phyloP scores from a whole-genome alignment of 2,329 filamentous ascomycete species.

The Metarhizium album region DNA sequence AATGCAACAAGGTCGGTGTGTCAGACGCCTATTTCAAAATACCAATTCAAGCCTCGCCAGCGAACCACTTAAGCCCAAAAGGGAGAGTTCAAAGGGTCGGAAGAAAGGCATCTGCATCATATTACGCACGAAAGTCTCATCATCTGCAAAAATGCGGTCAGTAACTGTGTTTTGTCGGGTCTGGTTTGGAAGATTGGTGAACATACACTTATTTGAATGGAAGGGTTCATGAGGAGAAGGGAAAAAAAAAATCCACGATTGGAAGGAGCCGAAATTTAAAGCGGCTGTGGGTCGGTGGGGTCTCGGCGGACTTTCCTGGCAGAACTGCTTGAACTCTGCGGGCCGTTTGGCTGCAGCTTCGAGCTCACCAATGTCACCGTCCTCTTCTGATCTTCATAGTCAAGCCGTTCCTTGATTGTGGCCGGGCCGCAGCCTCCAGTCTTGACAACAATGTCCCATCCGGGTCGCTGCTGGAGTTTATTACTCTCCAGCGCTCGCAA shows the following conservation, averaged over 20 bases:
- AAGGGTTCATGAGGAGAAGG: constrained; percentile 73
- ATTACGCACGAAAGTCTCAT: constrained; percentile 98
- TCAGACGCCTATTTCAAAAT: constrained; percentile 98
- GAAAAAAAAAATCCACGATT: constrained; percentile 30
- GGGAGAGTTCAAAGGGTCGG: constrained; percentile 71
- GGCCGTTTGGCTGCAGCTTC: neutral
- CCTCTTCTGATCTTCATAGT: neutral
- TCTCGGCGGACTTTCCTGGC: neutral
- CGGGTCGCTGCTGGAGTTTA: constrained; percentile 13
- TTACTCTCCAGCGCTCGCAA: constrained; percentile 10
- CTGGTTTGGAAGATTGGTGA: neutral
- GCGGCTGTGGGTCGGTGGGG: constrained; percentile 3
- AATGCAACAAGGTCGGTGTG: constrained; percentile 96
- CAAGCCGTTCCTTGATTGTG: neutral
- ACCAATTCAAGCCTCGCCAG: constrained; percentile 48
- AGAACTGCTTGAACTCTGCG: neutral
- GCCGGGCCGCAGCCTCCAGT: constrained; percentile 1
- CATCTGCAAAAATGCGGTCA: constrained; percentile 53
- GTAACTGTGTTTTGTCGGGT: constrained; percentile 17
- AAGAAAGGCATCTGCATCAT: constrained; percentile 65
- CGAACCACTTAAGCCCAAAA: constrained; percentile 81
- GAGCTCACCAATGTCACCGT: neutral
- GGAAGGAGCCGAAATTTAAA: constrained; percentile 26
- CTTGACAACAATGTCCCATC: constrained; percentile 14
- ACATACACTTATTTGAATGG: constrained; percentile 97